Evolutionary conservation across 768 basidiomycete species (phyloP).

Genomic region (Phlebiopsis flavidoalba): DNA sequence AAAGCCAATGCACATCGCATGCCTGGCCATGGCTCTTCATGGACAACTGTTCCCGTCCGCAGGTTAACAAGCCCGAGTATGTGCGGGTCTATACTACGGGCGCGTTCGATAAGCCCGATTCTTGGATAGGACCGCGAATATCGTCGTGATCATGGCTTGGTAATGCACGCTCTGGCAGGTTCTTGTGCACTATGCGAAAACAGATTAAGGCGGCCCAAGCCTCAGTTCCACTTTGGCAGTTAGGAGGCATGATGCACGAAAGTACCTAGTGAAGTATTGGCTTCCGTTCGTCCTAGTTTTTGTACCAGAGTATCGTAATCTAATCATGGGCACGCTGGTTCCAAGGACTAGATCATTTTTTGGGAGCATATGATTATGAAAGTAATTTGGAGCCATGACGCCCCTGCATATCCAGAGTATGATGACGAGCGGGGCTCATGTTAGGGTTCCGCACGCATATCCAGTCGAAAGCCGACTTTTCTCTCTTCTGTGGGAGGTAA

Average conservation of each 20-base stretch:
- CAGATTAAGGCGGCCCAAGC: no score
- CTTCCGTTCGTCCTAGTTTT: constrained; percentile 20
- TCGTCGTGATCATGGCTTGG: no score
- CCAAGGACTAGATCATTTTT: constrained; percentile 39
- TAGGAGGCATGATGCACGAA: neutral
- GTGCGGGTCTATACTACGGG: no score
- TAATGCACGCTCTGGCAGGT: no score
- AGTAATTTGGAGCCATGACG: constrained; percentile 8
- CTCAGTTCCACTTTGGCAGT: no score
- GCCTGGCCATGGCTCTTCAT: no score
- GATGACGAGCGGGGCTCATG: neutral
- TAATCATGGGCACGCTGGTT: constrained; percentile 24
- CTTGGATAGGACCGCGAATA: no score
- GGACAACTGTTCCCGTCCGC: no score
- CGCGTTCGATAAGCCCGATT: no score
- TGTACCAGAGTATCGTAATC: constrained; percentile 16
- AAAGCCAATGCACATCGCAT: no score
- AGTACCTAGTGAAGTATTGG: neutral
- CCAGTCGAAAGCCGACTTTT: constrained; percentile 47
- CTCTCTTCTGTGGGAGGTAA: constrained; percentile 17
- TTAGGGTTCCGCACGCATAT: constrained; percentile 29
- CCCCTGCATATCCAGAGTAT: neutral
- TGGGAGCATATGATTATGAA: constrained; percentile 49
- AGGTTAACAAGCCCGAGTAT: no score
- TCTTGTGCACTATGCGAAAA: no score